These are phyloP conservation scores for Xylariaceae sp. DNA, from an alignment of 2,329 filamentous ascomycete genomes.

Conservation along the genomic window DNA sequence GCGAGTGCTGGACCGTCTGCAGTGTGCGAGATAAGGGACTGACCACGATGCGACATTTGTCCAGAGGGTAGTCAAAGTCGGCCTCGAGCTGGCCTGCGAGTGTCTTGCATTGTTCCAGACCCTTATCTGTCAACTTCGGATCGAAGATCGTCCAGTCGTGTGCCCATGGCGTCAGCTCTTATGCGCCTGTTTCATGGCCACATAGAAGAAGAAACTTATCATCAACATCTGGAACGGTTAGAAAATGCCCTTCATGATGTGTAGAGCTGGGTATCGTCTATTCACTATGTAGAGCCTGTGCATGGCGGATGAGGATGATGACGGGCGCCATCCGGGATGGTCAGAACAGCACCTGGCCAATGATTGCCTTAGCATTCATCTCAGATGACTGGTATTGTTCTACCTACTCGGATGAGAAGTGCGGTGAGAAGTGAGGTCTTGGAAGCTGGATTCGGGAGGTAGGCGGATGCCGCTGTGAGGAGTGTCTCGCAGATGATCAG, in stretches of 20 bases:
- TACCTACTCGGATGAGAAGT: not conserved
- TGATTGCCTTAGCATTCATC: not conserved
- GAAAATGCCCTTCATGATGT: not conserved
- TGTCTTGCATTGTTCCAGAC: slow-evolving; percentile 27
- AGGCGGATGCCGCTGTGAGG: not conserved
- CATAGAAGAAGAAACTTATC: slow-evolving; percentile 27
- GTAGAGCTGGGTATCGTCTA: slow-evolving; percentile 2
- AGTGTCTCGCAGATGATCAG: not conserved
- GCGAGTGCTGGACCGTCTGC: slow-evolving; percentile 28
- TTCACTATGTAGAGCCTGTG: slow-evolving; percentile 39
- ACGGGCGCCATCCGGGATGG: slow-evolving; percentile 34
- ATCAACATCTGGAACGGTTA: slow-evolving; percentile 24
- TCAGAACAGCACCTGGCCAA: not conserved
- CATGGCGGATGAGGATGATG: slow-evolving; percentile 39
- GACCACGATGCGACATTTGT: slow-evolving; percentile 30
- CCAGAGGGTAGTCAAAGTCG: slow-evolving; percentile 20
- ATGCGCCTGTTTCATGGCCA: not conserved
- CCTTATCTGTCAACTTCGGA: slow-evolving; percentile 29
- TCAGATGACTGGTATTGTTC: not conserved
- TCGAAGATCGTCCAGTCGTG: slow-evolving; percentile 31
- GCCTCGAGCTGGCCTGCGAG: slow-evolving; percentile 26
- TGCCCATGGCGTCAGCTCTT: slow-evolving; percentile 25
- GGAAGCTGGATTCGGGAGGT: not conserved
- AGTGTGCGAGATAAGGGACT: slow-evolving; percentile 31
- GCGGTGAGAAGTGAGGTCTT: not conserved